These are phyloP conservation scores for Zalaria obscura DNA, from an alignment of 2,329 filamentous ascomycete species.

Conservation along the genomic window DNA sequence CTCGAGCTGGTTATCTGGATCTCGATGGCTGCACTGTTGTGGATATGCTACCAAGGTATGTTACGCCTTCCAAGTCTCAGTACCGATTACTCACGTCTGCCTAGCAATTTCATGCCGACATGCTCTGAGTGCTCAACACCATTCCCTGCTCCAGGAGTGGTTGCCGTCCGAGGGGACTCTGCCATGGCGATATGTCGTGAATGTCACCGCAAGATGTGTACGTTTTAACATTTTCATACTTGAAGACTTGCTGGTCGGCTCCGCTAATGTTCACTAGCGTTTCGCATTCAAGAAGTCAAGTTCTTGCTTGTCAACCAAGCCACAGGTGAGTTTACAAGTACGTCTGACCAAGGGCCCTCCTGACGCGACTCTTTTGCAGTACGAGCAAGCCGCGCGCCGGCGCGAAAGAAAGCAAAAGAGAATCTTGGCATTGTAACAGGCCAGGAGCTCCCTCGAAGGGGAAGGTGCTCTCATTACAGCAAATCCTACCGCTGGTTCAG, in stretches of 20 bases:
- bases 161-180: slow-evolving; percentile 59
- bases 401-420: slow-evolving; percentile 27
- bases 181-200: slow-evolving; percentile 62
- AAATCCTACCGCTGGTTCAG: slow-evolving; percentile 44
- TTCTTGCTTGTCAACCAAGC: slow-evolving; percentile 54
- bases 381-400: slow-evolving; percentile 14
- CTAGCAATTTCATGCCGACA: slow-evolving; percentile 62
- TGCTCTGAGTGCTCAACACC: slow-evolving; percentile 62
- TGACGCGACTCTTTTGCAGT: slow-evolving; percentile 5
- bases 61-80: not conserved
- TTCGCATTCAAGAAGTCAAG: slow-evolving; percentile 64
- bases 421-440: slow-evolving; percentile 40
- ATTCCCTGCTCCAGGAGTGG: slow-evolving; percentile 47
- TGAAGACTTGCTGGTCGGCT: too few relatives aligned
- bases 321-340: slow-evolving; percentile 18
- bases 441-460: slow-evolving; percentile 37
- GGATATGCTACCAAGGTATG: slow-evolving; percentile 58
- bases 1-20: slow-evolving; percentile 67
- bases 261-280: slow-evolving; percentile 15
- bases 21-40: slow-evolving; percentile 58
- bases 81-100: not conserved
- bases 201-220: slow-evolving; percentile 65
- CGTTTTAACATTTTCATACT: too few relatives aligned
- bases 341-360: not conserved
- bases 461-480: slow-evolving; percentile 39